Evolutionary conservation across 2,329 filamentous ascomycete species (phyloP).

Genomic region (Beauveria pseudobassiana): DNA sequence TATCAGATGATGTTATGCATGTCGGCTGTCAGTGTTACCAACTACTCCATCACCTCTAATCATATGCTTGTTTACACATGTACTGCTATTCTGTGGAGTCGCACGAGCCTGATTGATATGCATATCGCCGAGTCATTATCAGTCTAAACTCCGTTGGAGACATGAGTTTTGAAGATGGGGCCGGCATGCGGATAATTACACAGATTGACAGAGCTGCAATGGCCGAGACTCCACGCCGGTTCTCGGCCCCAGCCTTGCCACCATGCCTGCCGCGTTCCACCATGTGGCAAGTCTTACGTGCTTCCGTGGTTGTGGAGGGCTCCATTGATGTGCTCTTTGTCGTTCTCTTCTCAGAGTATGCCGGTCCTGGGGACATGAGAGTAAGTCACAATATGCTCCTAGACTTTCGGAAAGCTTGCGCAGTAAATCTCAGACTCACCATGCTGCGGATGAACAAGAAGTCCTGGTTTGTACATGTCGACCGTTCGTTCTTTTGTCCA

Average conservation of each 20-base stretch:
- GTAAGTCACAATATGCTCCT: background rate
- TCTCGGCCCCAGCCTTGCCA: background rate
- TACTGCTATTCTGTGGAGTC: no score
- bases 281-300: background rate
- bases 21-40: no score
- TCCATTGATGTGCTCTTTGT: background rate
- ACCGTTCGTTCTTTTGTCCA: constrained; percentile 2
- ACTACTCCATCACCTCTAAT: no score
- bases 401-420: no score
- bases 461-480: constrained; percentile 4
- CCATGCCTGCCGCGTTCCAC: background rate
- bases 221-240: background rate
- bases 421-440: background rate
- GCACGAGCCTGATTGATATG: no score
- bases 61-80: no score
- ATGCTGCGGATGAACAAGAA: background rate
- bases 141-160: no score
- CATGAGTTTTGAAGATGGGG: no score
- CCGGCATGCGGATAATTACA: background rate
- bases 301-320: background rate
- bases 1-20: no score
- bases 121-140: no score
- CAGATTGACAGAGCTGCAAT: background rate
- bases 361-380: background rate
- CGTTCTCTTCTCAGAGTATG: background rate